phyloP scores from a whole-genome alignment of 495 filamentous ascomycete species.

The Letharia lupina region DNA sequence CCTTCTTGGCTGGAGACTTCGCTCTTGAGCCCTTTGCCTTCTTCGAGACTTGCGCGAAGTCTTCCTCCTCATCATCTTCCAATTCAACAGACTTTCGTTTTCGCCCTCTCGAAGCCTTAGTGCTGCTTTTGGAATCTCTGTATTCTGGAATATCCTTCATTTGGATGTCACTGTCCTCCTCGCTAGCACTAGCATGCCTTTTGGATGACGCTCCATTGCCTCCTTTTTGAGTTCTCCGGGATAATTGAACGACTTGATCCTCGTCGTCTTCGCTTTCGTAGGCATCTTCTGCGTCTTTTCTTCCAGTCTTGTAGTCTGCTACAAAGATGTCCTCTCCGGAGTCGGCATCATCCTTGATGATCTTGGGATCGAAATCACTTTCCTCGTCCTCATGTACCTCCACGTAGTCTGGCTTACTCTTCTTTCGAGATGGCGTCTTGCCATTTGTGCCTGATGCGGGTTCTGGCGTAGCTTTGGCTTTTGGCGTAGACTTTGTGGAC shows the following conservation, averaged over 20 bases:
- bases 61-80: slow-evolving; percentile 31
- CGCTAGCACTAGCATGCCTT: slow-evolving; percentile 26
- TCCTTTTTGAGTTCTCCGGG: slow-evolving; percentile 3
- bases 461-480: slow-evolving; percentile 21
- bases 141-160: slow-evolving; percentile 24
- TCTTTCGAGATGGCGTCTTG: slow-evolving; percentile 31
- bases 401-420: slow-evolving; percentile 29
- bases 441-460: slow-evolving; percentile 19
- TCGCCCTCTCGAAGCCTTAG: slow-evolving; percentile 34
- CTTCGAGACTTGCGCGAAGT: slow-evolving; percentile 28
- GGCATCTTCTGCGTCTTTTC: slow-evolving; percentile 54
- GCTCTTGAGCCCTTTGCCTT: slow-evolving; percentile 36
- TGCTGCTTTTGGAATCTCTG: slow-evolving; percentile 26
- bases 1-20: slow-evolving; percentile 33
- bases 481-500: slow-evolving; percentile 27
- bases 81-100: slow-evolving; percentile 49
- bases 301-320: slow-evolving; percentile 48
- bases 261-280: slow-evolving; percentile 57
- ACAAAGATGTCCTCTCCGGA: slow-evolving; percentile 67
- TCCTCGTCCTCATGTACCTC: slow-evolving; percentile 34
- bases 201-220: slow-evolving; percentile 9
- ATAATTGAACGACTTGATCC: slow-evolving; percentile 33
- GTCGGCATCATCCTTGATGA: slow-evolving; percentile 54
- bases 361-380: slow-evolving; percentile 28
- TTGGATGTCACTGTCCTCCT: slow-evolving; percentile 38